A percentile compares a stretch with the other conserved stretches of the same genome.
phyloP scores from a whole-genome alignment of 192 early-diverging fungal genomes.

The Podochytrium sp. region DNA sequence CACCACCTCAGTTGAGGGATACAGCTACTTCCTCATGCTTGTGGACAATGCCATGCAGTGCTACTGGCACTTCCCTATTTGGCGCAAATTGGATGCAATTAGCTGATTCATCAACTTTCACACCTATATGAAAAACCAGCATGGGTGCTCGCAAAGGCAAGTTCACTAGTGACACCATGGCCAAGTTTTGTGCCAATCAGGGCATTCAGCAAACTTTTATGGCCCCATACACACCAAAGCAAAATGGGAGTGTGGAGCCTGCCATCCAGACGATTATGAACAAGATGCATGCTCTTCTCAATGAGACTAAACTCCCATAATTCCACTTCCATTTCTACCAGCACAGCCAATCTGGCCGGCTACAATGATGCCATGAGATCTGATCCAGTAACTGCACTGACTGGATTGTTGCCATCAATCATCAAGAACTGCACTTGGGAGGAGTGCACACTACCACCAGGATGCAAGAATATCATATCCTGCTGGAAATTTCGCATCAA shows the following conservation, averaged over 20 bases:
- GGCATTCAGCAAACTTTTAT: background rate
- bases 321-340: background rate
- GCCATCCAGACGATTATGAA: background rate
- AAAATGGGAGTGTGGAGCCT: background rate
- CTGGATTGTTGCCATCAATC: background rate
- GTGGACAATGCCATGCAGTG: background rate
- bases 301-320: background rate
- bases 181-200: background rate
- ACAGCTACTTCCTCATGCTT: background rate
- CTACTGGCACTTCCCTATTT: background rate
- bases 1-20: background rate
- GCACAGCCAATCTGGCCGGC: background rate
- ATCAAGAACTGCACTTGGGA: slow-evolving; percentile 19
- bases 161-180: background rate
- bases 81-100: background rate
- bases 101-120: too few species aligned
- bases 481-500: slow-evolving; percentile 40
- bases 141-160: background rate
- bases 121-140: background rate
- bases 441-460: background rate
- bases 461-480: slow-evolving; percentile 24
- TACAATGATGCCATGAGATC: background rate
- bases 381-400: background rate
- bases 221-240: background rate
- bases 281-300: background rate